Evolutionary conservation across 176 grass and related monocot species (phyloP).

Genomic region (Carex parvula): DNA sequence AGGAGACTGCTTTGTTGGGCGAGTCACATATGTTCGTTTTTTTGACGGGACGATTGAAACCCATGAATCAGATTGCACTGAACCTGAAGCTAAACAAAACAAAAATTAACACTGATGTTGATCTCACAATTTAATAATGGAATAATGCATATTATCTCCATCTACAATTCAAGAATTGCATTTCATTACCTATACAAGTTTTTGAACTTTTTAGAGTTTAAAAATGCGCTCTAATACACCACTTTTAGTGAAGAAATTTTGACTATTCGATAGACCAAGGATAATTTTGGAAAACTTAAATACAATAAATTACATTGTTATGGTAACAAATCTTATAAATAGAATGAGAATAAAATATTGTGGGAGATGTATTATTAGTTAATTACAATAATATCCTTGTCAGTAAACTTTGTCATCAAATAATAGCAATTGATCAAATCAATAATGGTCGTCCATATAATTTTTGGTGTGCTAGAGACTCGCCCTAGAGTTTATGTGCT

Average conservation of each 20-base stretch:
- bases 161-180: background rate
- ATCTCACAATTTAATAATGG: background rate
- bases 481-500: background rate
- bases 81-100: slow-evolving; percentile 27
- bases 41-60: slow-evolving; percentile 37
- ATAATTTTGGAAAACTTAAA: background rate
- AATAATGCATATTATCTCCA: slow-evolving; percentile 8
- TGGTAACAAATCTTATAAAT: slow-evolving; percentile 1
- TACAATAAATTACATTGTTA: background rate
- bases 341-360: background rate
- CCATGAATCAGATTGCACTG: slow-evolving; percentile 37
- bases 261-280: background rate
- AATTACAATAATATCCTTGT: background rate
- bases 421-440: background rate
- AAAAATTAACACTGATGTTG: slow-evolving; percentile 10
- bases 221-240: background rate
- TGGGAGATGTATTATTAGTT: background rate
- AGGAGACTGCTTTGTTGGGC: slow-evolving; percentile 34
- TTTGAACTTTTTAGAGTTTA: background rate
- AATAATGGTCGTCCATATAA: background rate
- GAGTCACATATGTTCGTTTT: slow-evolving; percentile 34
- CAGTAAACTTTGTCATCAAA: background rate
- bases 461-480: background rate
- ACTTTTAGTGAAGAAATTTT: background rate
- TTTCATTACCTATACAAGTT: background rate